Evolutionary conservation across 306 rosid genomes (phyloP).

Genomic region (Trifolium pratense): DNA sequence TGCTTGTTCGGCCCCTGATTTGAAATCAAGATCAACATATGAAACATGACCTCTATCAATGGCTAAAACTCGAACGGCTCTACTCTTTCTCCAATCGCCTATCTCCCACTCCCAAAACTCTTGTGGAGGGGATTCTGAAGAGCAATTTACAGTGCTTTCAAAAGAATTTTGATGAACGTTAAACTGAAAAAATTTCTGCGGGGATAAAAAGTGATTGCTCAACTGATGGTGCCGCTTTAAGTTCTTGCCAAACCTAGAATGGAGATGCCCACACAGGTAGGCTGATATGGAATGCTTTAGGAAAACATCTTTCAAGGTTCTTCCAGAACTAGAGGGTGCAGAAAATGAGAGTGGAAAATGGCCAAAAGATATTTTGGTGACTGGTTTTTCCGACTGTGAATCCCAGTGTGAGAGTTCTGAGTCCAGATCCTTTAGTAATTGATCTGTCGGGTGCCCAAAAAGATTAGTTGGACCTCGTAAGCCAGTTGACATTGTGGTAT

Average conservation of each 20-base stretch:
- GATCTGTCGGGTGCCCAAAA: conserved; percentile 91
- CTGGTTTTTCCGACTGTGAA: conserved; percentile 61
- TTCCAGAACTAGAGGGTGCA: conserved; percentile 68
- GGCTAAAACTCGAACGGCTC: conserved; percentile 83
- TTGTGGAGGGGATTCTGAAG: conserved; percentile 49
- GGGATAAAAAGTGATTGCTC: conserved; percentile 48
- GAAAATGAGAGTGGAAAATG: conserved; percentile 96
- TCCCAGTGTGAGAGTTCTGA: conserved; percentile 82
- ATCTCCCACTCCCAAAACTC: conserved; percentile 99
- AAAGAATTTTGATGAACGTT: conserved; percentile 59
- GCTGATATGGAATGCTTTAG: conserved; percentile 84
- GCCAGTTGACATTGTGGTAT: conserved; percentile 75
- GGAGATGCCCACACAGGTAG: conserved; percentile 95
- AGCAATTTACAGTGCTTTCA: conserved; percentile 62
- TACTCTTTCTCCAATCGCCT: conserved; percentile 95
- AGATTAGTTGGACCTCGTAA: conserved; percentile 94
- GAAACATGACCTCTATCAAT: conserved; percentile 83
- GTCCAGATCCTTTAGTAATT: conserved; percentile 72
- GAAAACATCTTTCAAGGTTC: conserved; percentile 75
- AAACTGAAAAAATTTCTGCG: conserved; percentile 63
- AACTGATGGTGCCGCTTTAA: conserved; percentile 83
- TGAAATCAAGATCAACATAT: conserved; percentile 75
- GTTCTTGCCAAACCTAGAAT: conserved; percentile 78
- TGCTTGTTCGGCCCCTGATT: conserved; percentile 54
- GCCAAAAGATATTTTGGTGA: conserved; percentile 86